Percentiles rank a stretch among this genome's conserved stretches.
Conservation (phyloP, 2,329 filamentous ascomycete species). For the Rhinocladiella similis region DNA sequence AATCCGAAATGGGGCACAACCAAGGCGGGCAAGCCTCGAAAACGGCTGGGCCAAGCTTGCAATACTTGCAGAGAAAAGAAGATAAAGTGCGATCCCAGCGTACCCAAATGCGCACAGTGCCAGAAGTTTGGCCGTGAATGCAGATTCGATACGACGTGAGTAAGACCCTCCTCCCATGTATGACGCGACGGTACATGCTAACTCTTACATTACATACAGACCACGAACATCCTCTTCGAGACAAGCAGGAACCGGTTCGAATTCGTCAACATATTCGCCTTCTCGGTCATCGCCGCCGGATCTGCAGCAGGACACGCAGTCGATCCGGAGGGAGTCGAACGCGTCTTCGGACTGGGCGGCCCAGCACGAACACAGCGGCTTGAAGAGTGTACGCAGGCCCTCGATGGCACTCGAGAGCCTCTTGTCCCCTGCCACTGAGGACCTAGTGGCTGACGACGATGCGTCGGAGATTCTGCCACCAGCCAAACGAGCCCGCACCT, state of each 20-base stretch:
- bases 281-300: conserved; percentile 19
- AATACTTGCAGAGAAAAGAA: conserved; percentile 94
- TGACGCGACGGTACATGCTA: neutral
- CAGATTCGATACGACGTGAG: conserved; percentile 78
- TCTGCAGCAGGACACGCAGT: conserved; percentile 5
- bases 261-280: conserved; percentile 6
- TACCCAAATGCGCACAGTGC: conserved; percentile 84
- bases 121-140: conserved; percentile 86
- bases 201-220: conserved; percentile 4
- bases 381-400: conserved; percentile 13
- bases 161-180: neutral
- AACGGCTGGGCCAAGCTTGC: conserved; percentile 88
- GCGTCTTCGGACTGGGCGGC: conserved; percentile 31
- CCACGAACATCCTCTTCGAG: conserved; percentile 3
- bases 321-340: conserved; percentile 13
- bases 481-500: conserved; percentile 27
- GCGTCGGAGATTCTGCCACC: conserved; percentile 31
- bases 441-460: conserved; percentile 31
- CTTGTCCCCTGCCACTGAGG: conserved; percentile 30
- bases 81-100: conserved; percentile 92
- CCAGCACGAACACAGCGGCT: conserved; percentile 34
- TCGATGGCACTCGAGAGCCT: conserved; percentile 18
- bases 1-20: conserved; percentile 93
- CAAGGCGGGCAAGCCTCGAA: conserved; percentile 89
- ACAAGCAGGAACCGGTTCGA: conserved; percentile 3